These are phyloP conservation scores for Solanum hybrid DNA, from an alignment of 305 asterid species.

Conservation along the genomic window DNA sequence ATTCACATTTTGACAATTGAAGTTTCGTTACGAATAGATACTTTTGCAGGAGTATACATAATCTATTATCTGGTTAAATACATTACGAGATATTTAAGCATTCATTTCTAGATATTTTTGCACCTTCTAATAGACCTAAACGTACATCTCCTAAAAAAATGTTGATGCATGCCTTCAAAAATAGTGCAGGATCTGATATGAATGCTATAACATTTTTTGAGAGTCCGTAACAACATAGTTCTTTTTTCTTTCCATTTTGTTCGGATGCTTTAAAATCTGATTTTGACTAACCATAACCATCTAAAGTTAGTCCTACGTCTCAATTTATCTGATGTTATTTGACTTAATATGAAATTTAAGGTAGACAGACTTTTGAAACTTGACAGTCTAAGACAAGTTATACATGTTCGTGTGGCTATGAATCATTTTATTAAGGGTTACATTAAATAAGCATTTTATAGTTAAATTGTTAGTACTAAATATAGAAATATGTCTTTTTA, in stretches of 20 bases:
- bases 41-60: neutral
- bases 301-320: neutral
- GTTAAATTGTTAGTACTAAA: neutral
- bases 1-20: neutral
- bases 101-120: neutral
- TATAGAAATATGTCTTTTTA: neutral
- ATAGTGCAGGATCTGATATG: neutral
- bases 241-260: neutral
- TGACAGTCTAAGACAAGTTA: neutral
- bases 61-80: too few relatives aligned
- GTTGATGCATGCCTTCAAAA: neutral
- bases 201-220: neutral
- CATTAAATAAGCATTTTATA: neutral
- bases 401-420: neutral
- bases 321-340: neutral
- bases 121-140: neutral
- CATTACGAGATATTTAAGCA: neutral
- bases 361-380: too few relatives aligned
- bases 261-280: neutral
- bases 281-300: neutral
- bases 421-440: neutral
- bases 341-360: too few relatives aligned
- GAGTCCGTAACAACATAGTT: neutral
- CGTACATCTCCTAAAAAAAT: neutral
- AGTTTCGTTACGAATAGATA: neutral